Evolutionary conservation across 352 stramenopile species (phyloP), one percentile per base, ranked within the genome.

Genomic region (Phytophthora pisi): DNA sequence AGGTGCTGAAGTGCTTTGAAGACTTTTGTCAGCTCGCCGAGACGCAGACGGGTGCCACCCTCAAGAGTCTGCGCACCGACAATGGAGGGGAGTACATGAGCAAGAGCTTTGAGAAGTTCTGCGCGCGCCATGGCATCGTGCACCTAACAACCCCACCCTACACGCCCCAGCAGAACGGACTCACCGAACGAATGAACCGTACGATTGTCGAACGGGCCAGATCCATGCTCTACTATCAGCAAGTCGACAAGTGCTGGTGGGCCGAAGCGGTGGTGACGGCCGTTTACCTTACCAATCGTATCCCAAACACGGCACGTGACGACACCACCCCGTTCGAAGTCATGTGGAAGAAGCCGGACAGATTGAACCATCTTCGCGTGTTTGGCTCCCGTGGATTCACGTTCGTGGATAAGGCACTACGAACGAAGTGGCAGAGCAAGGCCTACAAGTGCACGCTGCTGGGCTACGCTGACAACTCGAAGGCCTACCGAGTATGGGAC

Each of bases 1-100:
- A 64, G 10, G 51, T 64, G 3, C 38, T 60, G 2, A 34, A 61
- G 5, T 36, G 9, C 5, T 72, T 72, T 43, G 26, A 24, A 7
- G 15, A 18, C 53, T 42, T 26, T 49, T n/a, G 42, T 7, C 42
- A 49, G n/a, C 42, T 49, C 4, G 16, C 53, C 1, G 61, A 69
- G 24, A 64, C 34, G 7, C 61, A 69, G 24, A 53, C 49, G n/a
- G 51, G 46, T 8, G 2, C 13, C 6, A 47, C n/a, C 16, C 2
- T 72, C 4, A 59, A 69, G 23, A 57, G 34, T 5, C 13, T 75
- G 10, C 51, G 31, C 0, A 64, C 38, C 3, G 61, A 75, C n/a
- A 75, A 75, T 53, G 70, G 70, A 6, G 52, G 57, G 15, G 51
- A 78, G 52, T 73, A 72, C 42, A 42, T 16, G 1, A 50, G 50